phyloP scores from a whole-genome alignment of 2,329 filamentous ascomycete genomes.

The Aspergillus neotritici region DNA sequence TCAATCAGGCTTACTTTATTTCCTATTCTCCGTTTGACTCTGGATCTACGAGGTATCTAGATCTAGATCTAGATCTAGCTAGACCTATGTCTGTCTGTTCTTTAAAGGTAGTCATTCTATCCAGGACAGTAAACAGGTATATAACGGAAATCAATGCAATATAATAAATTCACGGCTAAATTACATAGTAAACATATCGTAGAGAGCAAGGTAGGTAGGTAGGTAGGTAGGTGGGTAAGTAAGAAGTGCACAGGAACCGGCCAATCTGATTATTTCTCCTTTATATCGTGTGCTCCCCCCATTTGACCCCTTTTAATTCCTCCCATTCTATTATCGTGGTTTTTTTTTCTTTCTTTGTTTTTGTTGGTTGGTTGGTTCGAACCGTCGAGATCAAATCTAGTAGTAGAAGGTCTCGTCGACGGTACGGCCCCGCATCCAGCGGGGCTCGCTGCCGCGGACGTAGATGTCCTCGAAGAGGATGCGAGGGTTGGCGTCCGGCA shows the following conservation, averaged over 20 bases:
- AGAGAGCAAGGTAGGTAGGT: not conserved
- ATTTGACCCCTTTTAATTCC: no score
- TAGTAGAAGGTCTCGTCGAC: slow-evolving; percentile 90
- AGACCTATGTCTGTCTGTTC: no score
- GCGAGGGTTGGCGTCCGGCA: slow-evolving; percentile 69
- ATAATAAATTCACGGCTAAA: slow-evolving; percentile 31
- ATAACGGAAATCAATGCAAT: not conserved
- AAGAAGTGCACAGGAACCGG: slow-evolving; percentile 12
- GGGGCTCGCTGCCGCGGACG: slow-evolving; percentile 77
- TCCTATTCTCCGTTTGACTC: no score
- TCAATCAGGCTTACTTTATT: no score
- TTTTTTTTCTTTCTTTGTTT: not conserved
- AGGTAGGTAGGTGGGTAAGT: not conserved
- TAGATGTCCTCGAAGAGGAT: slow-evolving; percentile 97
- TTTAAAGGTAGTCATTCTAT: no score
- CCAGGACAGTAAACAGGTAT: not conserved
- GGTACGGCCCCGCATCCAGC: slow-evolving; percentile 79
- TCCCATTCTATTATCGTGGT: no score
- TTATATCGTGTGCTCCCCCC: not conserved
- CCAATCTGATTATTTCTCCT: slow-evolving; percentile 12
- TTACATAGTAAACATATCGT: slow-evolving; percentile 33
- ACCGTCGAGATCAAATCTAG: no score
- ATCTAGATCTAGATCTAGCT: no score
- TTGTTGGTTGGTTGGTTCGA: no score
- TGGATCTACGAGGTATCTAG: no score